These are phyloP conservation scores for Xylaria sp. DNA, from an alignment of 2,329 filamentous ascomycete species.

Conservation along the genomic window DNA sequence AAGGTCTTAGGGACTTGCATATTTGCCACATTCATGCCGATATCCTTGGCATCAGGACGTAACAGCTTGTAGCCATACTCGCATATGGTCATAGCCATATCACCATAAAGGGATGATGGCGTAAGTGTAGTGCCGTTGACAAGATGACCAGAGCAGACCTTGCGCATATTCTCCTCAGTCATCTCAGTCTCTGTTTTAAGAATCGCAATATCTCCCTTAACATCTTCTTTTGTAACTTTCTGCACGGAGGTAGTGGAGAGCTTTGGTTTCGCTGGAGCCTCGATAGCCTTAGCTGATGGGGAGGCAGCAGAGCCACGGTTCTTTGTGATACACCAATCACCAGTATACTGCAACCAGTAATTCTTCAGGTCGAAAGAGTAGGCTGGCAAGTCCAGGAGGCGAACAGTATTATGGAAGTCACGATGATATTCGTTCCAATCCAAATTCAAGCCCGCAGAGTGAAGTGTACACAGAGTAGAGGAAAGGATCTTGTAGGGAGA, in stretches of 20 bases:
- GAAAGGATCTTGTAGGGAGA: constrained; percentile 72
- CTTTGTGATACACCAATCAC: constrained; percentile 72
- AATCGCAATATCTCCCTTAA: constrained; percentile 68
- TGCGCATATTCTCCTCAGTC: constrained; percentile 70
- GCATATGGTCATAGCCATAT: constrained; percentile 67
- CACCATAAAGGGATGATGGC: constrained; percentile 66
- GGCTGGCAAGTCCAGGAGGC: constrained; percentile 72
- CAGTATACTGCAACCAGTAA: constrained; percentile 75
- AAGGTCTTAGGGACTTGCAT: constrained; percentile 78
- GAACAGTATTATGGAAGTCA: constrained; percentile 67
- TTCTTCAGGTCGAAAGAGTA: constrained; percentile 78
- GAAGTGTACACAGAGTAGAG: constrained; percentile 66
- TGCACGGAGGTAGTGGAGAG: constrained; percentile 75
- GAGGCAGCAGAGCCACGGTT: constrained; percentile 67
- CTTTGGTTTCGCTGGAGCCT: constrained; percentile 59
- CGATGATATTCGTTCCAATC: constrained; percentile 76
- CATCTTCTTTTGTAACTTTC: constrained; percentile 69
- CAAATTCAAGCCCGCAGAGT: constrained; percentile 67
- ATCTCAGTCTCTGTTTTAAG: constrained; percentile 75
- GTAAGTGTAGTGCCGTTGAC: constrained; percentile 75
- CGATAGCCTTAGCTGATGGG: constrained; percentile 47
- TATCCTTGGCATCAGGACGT: constrained; percentile 64
- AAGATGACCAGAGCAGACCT: constrained; percentile 71
- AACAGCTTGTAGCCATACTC: constrained; percentile 75
- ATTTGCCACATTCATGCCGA: constrained; percentile 72